Evolutionary conservation across 2,329 filamentous ascomycete genomes (phyloP), one percentile per base, ranked within the genome.

Genomic region (Xylariaceae sp.): DNA sequence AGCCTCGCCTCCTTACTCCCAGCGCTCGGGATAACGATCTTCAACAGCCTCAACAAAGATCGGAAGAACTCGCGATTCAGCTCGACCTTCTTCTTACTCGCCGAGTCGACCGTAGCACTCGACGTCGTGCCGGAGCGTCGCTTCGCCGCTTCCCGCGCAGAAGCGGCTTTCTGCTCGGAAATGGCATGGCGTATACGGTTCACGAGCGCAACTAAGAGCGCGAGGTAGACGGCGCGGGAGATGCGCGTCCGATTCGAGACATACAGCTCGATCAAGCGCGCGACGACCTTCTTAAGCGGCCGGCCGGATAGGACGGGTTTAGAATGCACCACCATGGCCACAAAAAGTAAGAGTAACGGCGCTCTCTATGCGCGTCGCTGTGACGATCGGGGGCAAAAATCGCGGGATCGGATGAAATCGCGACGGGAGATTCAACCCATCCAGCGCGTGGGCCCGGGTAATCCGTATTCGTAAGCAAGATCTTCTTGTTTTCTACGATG

Each of bases 101-200:
- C 61, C 18, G 68, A 67, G 39, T 69, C 65, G 39, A 60, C 62
- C 67, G 72, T 66, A 67, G 70, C 64, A 66, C 70, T 77, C 70
- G 72, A 81, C 66, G 73, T 85, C 69, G 75, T 82, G 70, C 71
- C 85, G 74, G 72, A 81, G 69, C 74, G 75, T 64, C 80, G 77
- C 67, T 80, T 76, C 66, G 85, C 83, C 4, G 85, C 83, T 61
- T 89, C 86, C 62, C 88, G 84, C 55, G 79, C 79, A 1, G 89
- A 88, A 2, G 91, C 90, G 13, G 90, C 89, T 74, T 96, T 96
- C 74, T 97, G 94, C 73, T 97, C 92, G 60, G 89, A 87, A 71
- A 97, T 88, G 68, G 93, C 92, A 82, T 91, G 87, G 68, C 92
- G 91, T 57, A 97, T 87, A 69, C 94, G 91, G 74, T 96, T 92